phyloP scores from a whole-genome alignment of 768 basidiomycete genomes.

The Hypholoma sublateritium region DNA sequence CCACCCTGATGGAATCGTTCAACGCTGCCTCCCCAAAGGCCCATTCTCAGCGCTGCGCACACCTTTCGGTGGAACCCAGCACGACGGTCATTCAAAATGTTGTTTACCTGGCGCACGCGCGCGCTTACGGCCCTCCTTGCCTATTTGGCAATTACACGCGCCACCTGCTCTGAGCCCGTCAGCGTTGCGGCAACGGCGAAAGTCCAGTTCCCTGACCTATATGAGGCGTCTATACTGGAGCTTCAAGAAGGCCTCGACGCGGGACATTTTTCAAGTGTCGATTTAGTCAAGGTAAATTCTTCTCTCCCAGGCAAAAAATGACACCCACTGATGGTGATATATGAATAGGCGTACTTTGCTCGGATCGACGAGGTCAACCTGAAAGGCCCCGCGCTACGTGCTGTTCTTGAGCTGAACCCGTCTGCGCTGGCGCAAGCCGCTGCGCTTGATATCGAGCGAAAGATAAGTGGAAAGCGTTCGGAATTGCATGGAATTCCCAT shows the following conservation, averaged over 20 bases:
- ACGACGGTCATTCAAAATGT: not conserved
- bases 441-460: slow-evolving; percentile 44
- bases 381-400: slow-evolving; percentile 53
- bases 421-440: slow-evolving; percentile 52
- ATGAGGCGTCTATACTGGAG: slow-evolving; percentile 56
- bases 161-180: not conserved
- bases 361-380: slow-evolving; percentile 69
- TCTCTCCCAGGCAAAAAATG: not conserved
- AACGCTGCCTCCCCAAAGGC: no score
- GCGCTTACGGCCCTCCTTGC: not conserved
- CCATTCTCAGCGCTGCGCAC: no score
- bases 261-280: slow-evolving; percentile 54
- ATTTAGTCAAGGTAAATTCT: slow-evolving; percentile 53
- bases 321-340: not conserved
- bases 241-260: slow-evolving; percentile 51
- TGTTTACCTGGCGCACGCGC: not conserved
- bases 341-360: slow-evolving; percentile 56
- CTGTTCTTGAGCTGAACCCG: slow-evolving; percentile 58
- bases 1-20: no score
- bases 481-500: slow-evolving; percentile 54
- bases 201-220: slow-evolving; percentile 48
- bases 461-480: slow-evolving; percentile 39
- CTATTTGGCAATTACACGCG: not conserved
- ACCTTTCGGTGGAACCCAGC: not conserved
- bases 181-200: not conserved